These are phyloP conservation scores for Scleromitrula shiraiana DNA, from an alignment of 2,329 filamentous ascomycete genomes.

Conservation along the genomic window DNA sequence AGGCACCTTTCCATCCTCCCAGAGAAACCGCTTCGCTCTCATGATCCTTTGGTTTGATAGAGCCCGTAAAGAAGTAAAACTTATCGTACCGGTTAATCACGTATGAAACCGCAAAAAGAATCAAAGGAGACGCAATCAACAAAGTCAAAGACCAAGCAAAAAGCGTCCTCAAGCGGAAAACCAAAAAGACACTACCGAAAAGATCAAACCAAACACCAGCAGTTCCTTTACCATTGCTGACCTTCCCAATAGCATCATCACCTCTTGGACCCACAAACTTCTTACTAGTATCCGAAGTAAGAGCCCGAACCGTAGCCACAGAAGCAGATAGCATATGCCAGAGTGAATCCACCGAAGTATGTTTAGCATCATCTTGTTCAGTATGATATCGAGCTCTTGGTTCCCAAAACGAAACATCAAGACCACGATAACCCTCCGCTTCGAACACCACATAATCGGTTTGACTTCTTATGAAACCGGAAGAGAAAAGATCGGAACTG, in stretches of 20 bases:
- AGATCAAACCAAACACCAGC: slow-evolving; percentile 90
- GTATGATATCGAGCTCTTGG: slow-evolving; percentile 87
- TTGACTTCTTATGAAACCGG: slow-evolving; percentile 69
- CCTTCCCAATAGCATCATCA: slow-evolving; percentile 49
- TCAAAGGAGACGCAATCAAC: slow-evolving; percentile 69
- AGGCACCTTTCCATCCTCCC: slow-evolving; percentile 73
- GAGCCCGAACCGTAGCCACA: slow-evolving; percentile 61
- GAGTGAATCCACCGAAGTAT: slow-evolving; percentile 62
- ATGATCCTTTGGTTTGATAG: slow-evolving; percentile 47
- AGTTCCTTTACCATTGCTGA: slow-evolving; percentile 57
- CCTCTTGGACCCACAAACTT: slow-evolving; percentile 54
- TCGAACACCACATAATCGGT: slow-evolving; percentile 87
- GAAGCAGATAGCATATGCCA: slow-evolving; percentile 95
- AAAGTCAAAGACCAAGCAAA: slow-evolving; percentile 84
- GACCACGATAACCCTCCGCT: slow-evolving; percentile 70
- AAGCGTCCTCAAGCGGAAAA: slow-evolving; percentile 72
- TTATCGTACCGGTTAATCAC: slow-evolving; percentile 65
- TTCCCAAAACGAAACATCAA: slow-evolving; percentile 87
- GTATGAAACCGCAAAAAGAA: slow-evolving; percentile 61
- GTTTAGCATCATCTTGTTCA: slow-evolving; percentile 73
- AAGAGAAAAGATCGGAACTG: slow-evolving; percentile 74
- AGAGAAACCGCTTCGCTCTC: slow-evolving; percentile 55
- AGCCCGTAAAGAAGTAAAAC: slow-evolving; percentile 77
- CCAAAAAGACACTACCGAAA: slow-evolving; percentile 69
- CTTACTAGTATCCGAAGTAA: slow-evolving; percentile 61